These are phyloP conservation scores for Paraconiothyrium brasiliense DNA, from an alignment of 2,329 filamentous ascomycete species.

Conservation along the genomic window DNA sequence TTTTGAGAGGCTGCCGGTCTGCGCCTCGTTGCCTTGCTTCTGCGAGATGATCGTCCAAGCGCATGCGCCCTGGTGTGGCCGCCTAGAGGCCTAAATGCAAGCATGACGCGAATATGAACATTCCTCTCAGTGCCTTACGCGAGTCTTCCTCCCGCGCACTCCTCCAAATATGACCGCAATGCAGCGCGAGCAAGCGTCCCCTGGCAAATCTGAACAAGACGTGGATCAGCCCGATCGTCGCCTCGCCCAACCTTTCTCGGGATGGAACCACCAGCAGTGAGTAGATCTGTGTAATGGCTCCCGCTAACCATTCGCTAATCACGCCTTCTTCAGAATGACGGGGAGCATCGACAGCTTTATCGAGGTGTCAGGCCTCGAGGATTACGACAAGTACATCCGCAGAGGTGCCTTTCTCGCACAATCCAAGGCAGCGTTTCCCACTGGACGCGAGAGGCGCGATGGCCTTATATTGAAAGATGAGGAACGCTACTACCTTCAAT, in stretches of 20 bases:
- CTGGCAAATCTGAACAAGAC: constrained; percentile 10
- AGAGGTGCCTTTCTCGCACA: constrained; percentile 33
- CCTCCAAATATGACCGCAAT: constrained; percentile 1
- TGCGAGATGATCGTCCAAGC: not conserved
- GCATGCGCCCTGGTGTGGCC: not conserved
- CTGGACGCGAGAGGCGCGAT: constrained; percentile 22
- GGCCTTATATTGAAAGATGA: constrained; percentile 23
- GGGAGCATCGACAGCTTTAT: constrained; percentile 27
- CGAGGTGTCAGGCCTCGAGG: constrained; percentile 23
- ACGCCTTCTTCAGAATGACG: constrained; percentile 16
- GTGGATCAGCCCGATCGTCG: constrained; percentile 28
- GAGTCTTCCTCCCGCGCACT: not conserved
- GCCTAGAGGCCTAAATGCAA: not conserved
- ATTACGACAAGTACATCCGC: constrained; percentile 31
- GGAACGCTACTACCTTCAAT: constrained; percentile 23
- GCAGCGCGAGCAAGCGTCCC: constrained; percentile 11
- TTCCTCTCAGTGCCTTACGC: not conserved
- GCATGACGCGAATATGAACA: not conserved
- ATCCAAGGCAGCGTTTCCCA: constrained; percentile 26
- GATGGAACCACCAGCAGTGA: constrained; percentile 23
- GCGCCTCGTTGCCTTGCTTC: constrained; percentile 18
- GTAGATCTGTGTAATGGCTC: not conserved
- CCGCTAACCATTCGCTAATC: constrained; percentile 5
- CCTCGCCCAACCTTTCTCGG: constrained; percentile 29
- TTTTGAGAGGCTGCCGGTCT: not conserved